These are phyloP conservation scores for Salmacisia buchloeana DNA, from an alignment of 1,284 basidiomycete genomes.

Conservation along the genomic window DNA sequence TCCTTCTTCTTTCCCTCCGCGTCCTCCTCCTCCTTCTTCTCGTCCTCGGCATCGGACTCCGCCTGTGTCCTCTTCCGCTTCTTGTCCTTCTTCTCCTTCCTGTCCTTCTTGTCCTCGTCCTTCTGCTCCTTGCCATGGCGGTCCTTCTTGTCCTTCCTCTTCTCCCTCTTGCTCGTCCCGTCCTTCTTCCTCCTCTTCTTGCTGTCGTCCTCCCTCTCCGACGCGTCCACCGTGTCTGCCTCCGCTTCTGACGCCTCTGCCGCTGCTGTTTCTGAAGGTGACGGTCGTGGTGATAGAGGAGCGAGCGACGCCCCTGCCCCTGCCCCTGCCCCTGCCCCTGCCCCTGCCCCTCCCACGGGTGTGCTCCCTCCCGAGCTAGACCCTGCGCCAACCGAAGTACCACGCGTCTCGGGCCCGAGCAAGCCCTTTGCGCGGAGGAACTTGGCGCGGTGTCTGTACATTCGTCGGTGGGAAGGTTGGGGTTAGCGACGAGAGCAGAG, in stretches of 20 bases:
- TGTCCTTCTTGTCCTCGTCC: conserved; percentile 19
- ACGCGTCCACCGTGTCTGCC: conserved; percentile 11
- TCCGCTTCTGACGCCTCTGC: too few relatives aligned
- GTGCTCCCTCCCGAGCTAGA: not conserved
- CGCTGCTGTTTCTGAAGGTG: too few relatives aligned
- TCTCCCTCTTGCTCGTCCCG: too few relatives aligned
- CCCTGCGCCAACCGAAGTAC: not conserved
- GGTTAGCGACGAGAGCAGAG: not conserved
- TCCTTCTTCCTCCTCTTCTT: conserved; percentile 8
- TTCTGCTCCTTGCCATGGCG: too few relatives aligned
- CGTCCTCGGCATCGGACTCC: not conserved
- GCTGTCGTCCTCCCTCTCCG: not conserved
- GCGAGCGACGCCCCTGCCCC: conserved; percentile 38
- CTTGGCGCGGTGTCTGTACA: conserved; percentile 31
- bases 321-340: too few relatives aligned
- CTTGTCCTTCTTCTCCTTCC: conserved; percentile 10
- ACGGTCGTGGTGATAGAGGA: too few relatives aligned
- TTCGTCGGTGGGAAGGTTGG: not conserved
- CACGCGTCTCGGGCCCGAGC: conserved; percentile 15
- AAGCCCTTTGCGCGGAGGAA: conserved; percentile 46
- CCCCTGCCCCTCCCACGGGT: too few relatives aligned
- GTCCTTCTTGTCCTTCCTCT: too few relatives aligned
- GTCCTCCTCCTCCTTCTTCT: not conserved
- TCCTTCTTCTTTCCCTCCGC: too few relatives aligned
- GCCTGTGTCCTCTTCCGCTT: not conserved